Base-by-base conservation (phyloP, 78 protist genomes). In the Protostelium mycophagum region DNA sequence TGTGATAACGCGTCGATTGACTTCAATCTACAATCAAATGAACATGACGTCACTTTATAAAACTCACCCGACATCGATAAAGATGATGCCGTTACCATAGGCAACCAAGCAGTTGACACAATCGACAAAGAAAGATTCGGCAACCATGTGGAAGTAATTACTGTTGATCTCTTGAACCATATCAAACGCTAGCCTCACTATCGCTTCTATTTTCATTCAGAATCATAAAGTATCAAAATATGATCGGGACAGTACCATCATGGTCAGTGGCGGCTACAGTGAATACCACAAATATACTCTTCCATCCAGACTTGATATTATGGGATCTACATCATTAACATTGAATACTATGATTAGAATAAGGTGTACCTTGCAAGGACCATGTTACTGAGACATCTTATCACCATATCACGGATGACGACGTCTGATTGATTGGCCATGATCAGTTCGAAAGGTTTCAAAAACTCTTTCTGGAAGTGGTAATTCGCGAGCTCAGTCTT, bases 261-360 rank as follows among this genome's bases (percentile, higher is more conserved):
- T 89, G 92, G 0, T 85, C 85, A 1, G 86, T 35, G n/a, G 84
- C 83, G 0, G 88, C 86, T 16, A 94, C 38, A 0, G 93, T 91
- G 37, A 91, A 88, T 5, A 97, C 95, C 0, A 88, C 91, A 85
- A 98, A 98, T 34, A 98, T 92, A 1, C 93, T 90, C 87, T 92
- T 90, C 99, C 99, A 99, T 0, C 99, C 99, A 0, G 98, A 96
- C 83, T 88, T 95, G n/a, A 98, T 96, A 34, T 91, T 91, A 34
- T 85, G 83, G 39, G 86, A 34, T 83, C 89, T 86, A n/a, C n/a
- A n/a, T n/a, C n/a, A n/a, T n/a, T n/a, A n/a, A n/a, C n/a, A n/a
- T n/a, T n/a, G n/a, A n/a, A n/a, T n/a, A n/a, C n/a, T n/a, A n/a
- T n/a, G n/a, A n/a, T n/a, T n/a, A n/a, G n/a, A n/a, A n/a, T n/a